A percentile compares a stretch with the other conserved stretches of the same genome.
phyloP scores from a whole-genome alignment of 225 moss, liverwort and hornwort genomes.

The Polytrichum commune region DNA sequence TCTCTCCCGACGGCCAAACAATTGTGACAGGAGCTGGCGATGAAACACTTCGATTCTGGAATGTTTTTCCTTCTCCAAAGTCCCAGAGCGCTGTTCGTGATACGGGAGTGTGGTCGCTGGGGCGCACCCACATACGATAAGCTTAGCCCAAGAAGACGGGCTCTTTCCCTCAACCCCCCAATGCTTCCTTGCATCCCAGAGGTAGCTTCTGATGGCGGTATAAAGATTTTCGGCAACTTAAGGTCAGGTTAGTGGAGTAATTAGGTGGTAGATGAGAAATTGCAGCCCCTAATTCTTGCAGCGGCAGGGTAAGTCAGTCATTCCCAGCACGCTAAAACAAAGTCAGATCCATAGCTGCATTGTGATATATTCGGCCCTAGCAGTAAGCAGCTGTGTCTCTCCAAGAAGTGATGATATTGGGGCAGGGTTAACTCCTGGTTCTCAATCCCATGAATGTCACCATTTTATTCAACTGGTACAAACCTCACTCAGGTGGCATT shows the following conservation, averaged over 20 bases:
- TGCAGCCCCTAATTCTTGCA: conserved; percentile 20
- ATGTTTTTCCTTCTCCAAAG: conserved; percentile 94
- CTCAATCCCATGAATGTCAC: no score
- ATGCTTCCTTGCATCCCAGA: conserved; percentile 7
- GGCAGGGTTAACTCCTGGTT: no score
- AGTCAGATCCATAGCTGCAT: conserved; percentile 35
- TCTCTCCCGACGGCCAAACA: conserved; percentile 97
- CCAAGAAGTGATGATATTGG: neutral
- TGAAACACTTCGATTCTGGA: conserved; percentile 97
- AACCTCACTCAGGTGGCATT: no score
- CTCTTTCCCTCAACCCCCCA: neutral
- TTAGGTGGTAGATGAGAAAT: conserved; percentile 11
- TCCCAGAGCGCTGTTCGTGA: conserved; percentile 95
- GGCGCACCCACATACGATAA: conserved; percentile 93
- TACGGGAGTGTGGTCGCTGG: conserved; percentile 95
- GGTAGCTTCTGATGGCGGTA: conserved; percentile 26
- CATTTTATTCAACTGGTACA: no score
- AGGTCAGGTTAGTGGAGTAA: conserved; percentile 14
- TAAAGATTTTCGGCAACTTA: conserved; percentile 16
- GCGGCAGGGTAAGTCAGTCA: neutral
- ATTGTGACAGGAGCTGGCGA: conserved; percentile 98
- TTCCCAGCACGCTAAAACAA: conserved; percentile 8
- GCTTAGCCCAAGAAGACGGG: neutral
- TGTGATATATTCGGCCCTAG: conserved; percentile 38
- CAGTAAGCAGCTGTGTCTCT: conserved; percentile 39